Conservation (phyloP, 1,139 yeast species). For the Saccharomyces hybrid region DNA sequence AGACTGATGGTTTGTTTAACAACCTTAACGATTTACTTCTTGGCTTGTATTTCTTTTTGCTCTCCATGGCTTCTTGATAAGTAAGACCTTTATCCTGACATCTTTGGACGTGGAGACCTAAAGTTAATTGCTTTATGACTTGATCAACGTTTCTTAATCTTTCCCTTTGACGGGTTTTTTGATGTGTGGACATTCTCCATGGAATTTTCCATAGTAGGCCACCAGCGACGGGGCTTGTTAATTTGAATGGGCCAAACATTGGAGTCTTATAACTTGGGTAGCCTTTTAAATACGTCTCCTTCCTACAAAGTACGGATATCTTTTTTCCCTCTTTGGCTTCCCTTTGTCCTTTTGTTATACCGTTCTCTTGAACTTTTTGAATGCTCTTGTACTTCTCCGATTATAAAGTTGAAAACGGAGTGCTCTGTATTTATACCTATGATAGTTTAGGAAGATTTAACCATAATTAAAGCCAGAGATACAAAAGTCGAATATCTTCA, state of each 20-base stretch:
- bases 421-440: background rate
- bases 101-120: slow-evolving; percentile 44
- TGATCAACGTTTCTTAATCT: slow-evolving; percentile 76
- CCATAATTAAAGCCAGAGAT: background rate
- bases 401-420: background rate
- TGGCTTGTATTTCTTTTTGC: slow-evolving; percentile 16
- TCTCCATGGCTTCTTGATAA: slow-evolving; percentile 45
- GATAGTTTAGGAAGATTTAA: background rate
- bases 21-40: slow-evolving; percentile 23
- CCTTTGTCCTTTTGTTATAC: background rate
- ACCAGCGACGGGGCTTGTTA: slow-evolving; percentile 56
- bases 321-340: background rate
- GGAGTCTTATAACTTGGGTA: background rate
- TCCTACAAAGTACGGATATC: background rate
- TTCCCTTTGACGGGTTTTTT: slow-evolving; percentile 75
- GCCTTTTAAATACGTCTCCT: background rate
- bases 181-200: slow-evolving; percentile 70
- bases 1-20: slow-evolving; percentile 32
- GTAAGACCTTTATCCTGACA: slow-evolving; percentile 43
- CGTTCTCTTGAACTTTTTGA: background rate
- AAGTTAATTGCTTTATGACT: slow-evolving; percentile 62
- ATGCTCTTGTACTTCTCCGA: background rate
- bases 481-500: background rate
- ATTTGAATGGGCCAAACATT: slow-evolving; percentile 81
- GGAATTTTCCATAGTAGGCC: slow-evolving; percentile 84